Percentiles rank a stretch among this genome's conserved stretches.
phyloP scores from a whole-genome alignment of 805 yeast genomes.

The Ogataea pilisensis region DNA sequence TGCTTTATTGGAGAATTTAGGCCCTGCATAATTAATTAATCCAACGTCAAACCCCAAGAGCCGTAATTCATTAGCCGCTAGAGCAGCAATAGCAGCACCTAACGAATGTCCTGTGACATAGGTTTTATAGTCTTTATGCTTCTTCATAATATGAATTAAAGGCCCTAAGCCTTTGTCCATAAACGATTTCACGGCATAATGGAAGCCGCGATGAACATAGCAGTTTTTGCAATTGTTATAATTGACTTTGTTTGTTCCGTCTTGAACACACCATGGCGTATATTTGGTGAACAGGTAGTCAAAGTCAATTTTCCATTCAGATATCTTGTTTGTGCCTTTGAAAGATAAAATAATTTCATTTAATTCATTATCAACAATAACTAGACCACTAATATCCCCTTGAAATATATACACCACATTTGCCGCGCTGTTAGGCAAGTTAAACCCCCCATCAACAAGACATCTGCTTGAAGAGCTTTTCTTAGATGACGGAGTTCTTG shows the following conservation, averaged over 20 bases:
- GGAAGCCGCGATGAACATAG: slow-evolving; percentile 63
- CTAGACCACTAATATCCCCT: slow-evolving; percentile 50
- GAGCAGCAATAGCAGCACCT: slow-evolving; percentile 58
- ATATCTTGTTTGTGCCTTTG: slow-evolving; percentile 58
- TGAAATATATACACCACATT: slow-evolving; percentile 16
- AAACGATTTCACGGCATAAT: slow-evolving; percentile 40
- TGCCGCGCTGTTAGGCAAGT: neutral
- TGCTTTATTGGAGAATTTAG: slow-evolving; percentile 55
- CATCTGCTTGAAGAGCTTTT: slow-evolving; percentile 32
- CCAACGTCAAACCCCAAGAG: slow-evolving; percentile 50
- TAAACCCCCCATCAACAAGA: slow-evolving; percentile 14
- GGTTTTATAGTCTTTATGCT: slow-evolving; percentile 45
- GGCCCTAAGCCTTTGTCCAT: slow-evolving; percentile 34
- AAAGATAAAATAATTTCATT: slow-evolving; percentile 47
- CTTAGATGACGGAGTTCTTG: slow-evolving; percentile 14
- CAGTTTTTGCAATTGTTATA: slow-evolving; percentile 44
- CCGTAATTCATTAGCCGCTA: slow-evolving; percentile 60
- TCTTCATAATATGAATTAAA: slow-evolving; percentile 31
- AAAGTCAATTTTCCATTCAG: slow-evolving; percentile 63
- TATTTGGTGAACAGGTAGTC: slow-evolving; percentile 44
- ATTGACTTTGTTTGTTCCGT: slow-evolving; percentile 17
- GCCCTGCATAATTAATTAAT: slow-evolving; percentile 59
- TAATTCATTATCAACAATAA: slow-evolving; percentile 44
- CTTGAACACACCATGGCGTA: slow-evolving; percentile 33
- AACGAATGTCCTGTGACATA: slow-evolving; percentile 55